Base-by-base conservation (phyloP, 495 filamentous ascomycete species). In the Penicillium waksmanii region DNA sequence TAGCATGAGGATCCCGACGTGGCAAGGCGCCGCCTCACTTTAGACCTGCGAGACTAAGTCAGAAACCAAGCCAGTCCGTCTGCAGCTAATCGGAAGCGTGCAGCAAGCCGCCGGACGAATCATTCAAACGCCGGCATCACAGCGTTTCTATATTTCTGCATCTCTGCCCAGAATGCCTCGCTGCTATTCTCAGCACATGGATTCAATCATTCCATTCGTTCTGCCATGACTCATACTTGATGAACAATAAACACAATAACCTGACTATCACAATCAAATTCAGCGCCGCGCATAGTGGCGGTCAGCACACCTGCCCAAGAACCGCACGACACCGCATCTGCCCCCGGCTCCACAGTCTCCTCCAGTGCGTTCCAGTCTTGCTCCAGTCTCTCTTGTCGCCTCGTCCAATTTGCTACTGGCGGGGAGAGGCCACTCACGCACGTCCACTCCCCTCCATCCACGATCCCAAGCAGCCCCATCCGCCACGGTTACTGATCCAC, bases 281-380 rank as follows among this genome's bases (percentile, higher is more conserved):
- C 42, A 44, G 13, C 42, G 17, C 17, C 42, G 42, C 42, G 42
- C 42, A 61, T 56, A 62, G 40, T 65, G 55, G 65, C 65, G 65
- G 65, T 67, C 65, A 67, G 65, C 47, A 62, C 42, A 33, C 23
- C 46, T 54, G 44, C 55, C 51, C 35, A 38, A 61, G 19, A 17
- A 35, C 19, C 23, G 36, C 49, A 8, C n/a, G 27, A 18, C 49
- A 36, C 49, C 27, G 27, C 49, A 51, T 51, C 19, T 38, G 15
- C 47, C 21, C 21, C 13, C 1, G 12, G 13, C 55, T 63, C 55
- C 55, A 58, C 55, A 17, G 2, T 19, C 15, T 18, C 42, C 42
- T 17, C 42, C 17, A 44, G 5, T 19, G 42, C 15, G 17, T n/a
- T 44, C 17, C 42, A 44, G 15, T 44, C n/a, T 31, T 44, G 17